Base-by-base conservation (phyloP, 1,139 yeast species). In the Nakaseomyces nivariensis region DNA sequence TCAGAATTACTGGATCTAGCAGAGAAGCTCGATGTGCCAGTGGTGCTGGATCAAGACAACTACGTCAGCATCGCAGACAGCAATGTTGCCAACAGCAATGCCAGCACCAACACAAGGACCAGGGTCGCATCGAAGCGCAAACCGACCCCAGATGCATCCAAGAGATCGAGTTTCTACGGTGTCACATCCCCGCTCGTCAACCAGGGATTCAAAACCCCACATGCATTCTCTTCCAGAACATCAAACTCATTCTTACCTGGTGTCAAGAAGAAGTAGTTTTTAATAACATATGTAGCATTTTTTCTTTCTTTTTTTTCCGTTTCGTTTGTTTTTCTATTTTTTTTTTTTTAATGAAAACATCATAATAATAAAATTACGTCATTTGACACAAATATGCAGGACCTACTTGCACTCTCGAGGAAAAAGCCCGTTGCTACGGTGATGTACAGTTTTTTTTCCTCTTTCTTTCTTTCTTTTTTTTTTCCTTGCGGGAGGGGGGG, bases 1-100 rank as follows among this genome's bases (percentile, higher is more conserved):
- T 7, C 22, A 29, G 25, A 41, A 34, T 11, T 41, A 6, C 11
- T 29, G 29, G 33, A 27, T 27, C 44, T 41, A 4, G 33, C 34
- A 4, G 25, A 29, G 34, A 29, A 8, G 11, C 9, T 41, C 4
- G 44, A 41, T 1, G 13, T 41, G 7, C 44, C 44, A n/a, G 44
- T 41, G n/a, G 24, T 8, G 10, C 44, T 27, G 7, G 34, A 27
- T 7, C 34, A 41, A 25, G 34, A 27, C 25, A 41, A 27, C 70
- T 70, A 31, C 54, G 58, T 1, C 75, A 73, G 56, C 72, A 77
- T 46, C 52, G 56, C 47, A 52, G 56, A 6, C 71, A 71, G 10
- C 72, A 36, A 22, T 24, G 8, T 17, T 9, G n/a, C 6, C 25
- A 6, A 48, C 41, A 29, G n/a, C 37, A 37, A 50, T 49, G 43